A percentile compares a stretch with the other conserved stretches of the same genome.
These are phyloP conservation scores for Drosera capensis DNA, from an alignment of 148 eudicot species.

Conservation along the genomic window DNA sequence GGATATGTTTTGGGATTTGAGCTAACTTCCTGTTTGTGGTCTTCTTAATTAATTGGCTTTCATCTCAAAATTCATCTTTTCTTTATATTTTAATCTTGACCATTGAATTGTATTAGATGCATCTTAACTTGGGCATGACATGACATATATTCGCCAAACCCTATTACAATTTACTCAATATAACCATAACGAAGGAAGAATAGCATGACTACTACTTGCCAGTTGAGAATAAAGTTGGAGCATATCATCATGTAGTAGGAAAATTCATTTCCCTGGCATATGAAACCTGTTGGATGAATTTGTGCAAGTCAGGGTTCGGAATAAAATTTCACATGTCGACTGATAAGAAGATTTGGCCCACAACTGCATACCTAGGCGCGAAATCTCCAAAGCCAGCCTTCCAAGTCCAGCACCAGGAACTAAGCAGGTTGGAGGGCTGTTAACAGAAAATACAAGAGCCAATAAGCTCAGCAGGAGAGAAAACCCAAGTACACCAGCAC, in stretches of 20 bases:
- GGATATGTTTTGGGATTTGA: neutral
- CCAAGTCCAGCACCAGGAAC: conserved; percentile 99
- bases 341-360: neutral
- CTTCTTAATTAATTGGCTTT: no score
- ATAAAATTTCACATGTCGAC: conserved; percentile 5
- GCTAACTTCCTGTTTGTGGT: no score
- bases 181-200: no score
- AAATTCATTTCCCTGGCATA: conserved; percentile 90
- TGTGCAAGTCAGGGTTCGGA: conserved; percentile 8
- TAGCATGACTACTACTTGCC: conserved; percentile 32
- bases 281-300: conserved; percentile 41
- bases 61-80: no score
- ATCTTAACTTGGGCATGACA: no score
- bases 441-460: conserved; percentile 3
- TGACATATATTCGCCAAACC: no score
- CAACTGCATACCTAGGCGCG: conserved; percentile 54
- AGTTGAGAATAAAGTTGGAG: conserved; percentile 89
- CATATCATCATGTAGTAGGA: conserved; percentile 99
- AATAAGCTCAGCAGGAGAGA: conserved; percentile 2
- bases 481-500: neutral
- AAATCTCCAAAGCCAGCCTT: conserved; percentile 93
- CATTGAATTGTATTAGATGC: no score
- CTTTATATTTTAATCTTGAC: no score
- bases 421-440: conserved; percentile 84
- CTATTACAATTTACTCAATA: no score